Evolutionary conservation across 441 rosid species (phyloP).

Genomic region (Brassica balearica): DNA sequence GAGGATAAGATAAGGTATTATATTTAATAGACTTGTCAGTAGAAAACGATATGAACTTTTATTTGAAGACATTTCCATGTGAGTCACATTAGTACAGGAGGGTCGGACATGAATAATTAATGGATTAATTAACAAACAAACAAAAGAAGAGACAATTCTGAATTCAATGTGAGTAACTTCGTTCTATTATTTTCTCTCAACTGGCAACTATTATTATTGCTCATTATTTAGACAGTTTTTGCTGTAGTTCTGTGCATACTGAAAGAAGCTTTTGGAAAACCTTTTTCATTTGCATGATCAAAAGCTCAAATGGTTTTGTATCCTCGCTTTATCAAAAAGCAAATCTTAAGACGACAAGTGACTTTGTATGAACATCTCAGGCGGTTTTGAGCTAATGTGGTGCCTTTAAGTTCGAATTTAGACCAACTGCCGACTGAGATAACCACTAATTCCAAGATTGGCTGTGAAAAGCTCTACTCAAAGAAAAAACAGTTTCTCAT

Average conservation of each 20-base stretch:
- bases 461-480: neutral
- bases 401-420: neutral
- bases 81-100: slow-evolving; percentile 40
- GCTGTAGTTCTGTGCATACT: slow-evolving; percentile 4
- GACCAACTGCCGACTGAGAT: neutral
- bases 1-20: slow-evolving; percentile 29
- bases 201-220: slow-evolving; percentile 23
- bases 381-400: neutral
- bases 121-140: slow-evolving; percentile 23
- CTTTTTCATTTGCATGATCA: neutral
- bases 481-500: neutral
- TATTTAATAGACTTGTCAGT: slow-evolving; percentile 33
- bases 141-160: neutral
- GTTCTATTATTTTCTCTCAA: slow-evolving; percentile 11
- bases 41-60: slow-evolving; percentile 29
- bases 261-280: slow-evolving; percentile 4
- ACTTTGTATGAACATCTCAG: neutral
- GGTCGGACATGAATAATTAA: slow-evolving; percentile 32
- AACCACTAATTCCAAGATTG: neutral
- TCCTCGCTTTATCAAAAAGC: neutral
- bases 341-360: neutral
- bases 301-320: neutral
- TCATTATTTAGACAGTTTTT: neutral
- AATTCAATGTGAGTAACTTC: slow-evolving; percentile 29
- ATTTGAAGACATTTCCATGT: slow-evolving; percentile 45